A percentile compares a stretch with the other conserved stretches of the same genome.
These are phyloP conservation scores for Solanum ossicruentum DNA, from an alignment of 257 asterid species.

Conservation along the genomic window DNA sequence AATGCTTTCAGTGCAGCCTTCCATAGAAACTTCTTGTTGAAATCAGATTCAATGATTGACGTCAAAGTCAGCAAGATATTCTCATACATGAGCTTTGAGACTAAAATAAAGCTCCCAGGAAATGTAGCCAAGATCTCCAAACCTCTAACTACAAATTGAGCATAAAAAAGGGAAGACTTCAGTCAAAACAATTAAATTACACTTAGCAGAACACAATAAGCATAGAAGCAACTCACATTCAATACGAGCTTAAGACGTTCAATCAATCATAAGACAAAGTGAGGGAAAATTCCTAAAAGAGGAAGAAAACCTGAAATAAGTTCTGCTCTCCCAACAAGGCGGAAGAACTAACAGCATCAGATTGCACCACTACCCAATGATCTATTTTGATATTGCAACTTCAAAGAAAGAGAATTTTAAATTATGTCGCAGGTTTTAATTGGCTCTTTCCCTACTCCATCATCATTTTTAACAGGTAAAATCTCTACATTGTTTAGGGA, in stretches of 20 bases:
- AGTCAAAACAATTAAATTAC: not conserved
- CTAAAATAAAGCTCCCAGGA: slow-evolving; percentile 50
- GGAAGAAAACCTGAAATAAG: not conserved
- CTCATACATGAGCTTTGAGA: slow-evolving; percentile 43
- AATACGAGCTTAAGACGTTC: not conserved
- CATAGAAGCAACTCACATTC: not conserved
- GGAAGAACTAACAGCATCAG: not conserved
- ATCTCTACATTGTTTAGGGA: not conserved
- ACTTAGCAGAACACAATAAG: not conserved
- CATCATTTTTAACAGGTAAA: not conserved
- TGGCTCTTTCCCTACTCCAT: not conserved
- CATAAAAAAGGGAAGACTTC: not conserved
- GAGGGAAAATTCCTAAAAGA: not conserved
- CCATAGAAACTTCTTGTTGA: slow-evolving; percentile 48
- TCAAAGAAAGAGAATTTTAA: not conserved
- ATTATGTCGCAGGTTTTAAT: not conserved
- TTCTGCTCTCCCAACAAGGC: not conserved
- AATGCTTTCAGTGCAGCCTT: slow-evolving; percentile 49
- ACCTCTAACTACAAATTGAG: slow-evolving; percentile 60
- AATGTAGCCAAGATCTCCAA: slow-evolving; percentile 71
- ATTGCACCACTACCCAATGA: not conserved
- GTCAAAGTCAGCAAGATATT: slow-evolving; percentile 53
- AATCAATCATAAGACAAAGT: not conserved
- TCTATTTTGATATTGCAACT: not conserved
- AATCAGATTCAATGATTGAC: slow-evolving; percentile 31